These are phyloP conservation scores for Cystobasidiaceae sp. DNA, from an alignment of 1,284 basidiomycete genomes.

Conservation along the genomic window DNA sequence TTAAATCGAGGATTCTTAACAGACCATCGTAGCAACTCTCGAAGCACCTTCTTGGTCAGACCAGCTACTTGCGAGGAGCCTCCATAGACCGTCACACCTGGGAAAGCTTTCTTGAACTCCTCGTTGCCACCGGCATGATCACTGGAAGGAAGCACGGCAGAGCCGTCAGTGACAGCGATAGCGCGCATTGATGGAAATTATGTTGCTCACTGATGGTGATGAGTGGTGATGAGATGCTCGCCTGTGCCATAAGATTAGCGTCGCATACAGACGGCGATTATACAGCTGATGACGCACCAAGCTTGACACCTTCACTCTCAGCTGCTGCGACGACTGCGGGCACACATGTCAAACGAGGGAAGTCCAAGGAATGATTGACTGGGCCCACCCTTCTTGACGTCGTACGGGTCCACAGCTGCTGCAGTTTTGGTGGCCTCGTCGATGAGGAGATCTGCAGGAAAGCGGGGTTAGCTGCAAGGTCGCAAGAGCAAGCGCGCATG, in stretches of 20 bases:
- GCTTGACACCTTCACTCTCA: conserved; percentile 34
- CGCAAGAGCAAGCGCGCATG: background rate
- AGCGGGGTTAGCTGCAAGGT: background rate
- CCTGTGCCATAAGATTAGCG: conserved; percentile 17
- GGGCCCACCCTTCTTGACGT: conserved; percentile 27
- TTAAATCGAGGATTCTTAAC: background rate
- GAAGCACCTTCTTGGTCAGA: conserved; percentile 38
- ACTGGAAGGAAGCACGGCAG: conserved; percentile 27
- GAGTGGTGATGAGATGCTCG: conserved; percentile 33
- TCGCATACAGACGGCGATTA: background rate
- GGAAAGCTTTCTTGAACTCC: conserved; percentile 42
- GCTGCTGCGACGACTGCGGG: conserved; percentile 30
- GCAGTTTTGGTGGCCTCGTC: conserved; percentile 37
- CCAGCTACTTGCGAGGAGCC: conserved; percentile 40
- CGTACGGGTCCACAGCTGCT: conserved; percentile 41
- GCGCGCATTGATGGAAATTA: background rate
- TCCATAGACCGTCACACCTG: conserved; percentile 41
- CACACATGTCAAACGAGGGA: conserved; percentile 16
- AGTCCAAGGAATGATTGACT: background rate
- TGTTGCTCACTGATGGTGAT: conserved; percentile 26
- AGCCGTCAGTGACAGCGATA: background rate
- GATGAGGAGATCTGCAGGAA: conserved; percentile 31
- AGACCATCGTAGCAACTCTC: background rate
- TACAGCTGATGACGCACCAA: conserved; percentile 8
- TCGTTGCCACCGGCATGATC: conserved; percentile 47